phyloP scores from a whole-genome alignment of 2,329 filamentous ascomycete species.

The Delphinella strobiligena region DNA sequence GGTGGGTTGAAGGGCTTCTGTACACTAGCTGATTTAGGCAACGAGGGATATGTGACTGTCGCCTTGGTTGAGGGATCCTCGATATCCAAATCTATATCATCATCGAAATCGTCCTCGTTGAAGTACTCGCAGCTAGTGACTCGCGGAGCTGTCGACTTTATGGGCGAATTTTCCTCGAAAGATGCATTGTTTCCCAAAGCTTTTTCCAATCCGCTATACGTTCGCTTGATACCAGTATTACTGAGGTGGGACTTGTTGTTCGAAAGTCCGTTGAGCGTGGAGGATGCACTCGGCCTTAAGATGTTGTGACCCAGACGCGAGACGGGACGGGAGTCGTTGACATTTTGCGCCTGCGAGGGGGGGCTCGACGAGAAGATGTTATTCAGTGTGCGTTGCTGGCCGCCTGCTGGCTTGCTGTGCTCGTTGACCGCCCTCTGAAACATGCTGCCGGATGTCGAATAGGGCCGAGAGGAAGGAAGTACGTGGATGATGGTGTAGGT shows the following conservation, averaged over 20 bases:
- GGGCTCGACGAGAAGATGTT: slow-evolving; percentile 48
- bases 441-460: slow-evolving; percentile 19
- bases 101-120: slow-evolving; percentile 74
- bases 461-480: slow-evolving; percentile 10
- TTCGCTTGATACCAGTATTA: slow-evolving; percentile 29
- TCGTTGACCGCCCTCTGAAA: slow-evolving; percentile 28
- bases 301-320: slow-evolving; percentile 23
- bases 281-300: slow-evolving; percentile 18
- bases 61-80: slow-evolving; percentile 44
- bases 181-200: slow-evolving; percentile 24
- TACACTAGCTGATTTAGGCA: slow-evolving; percentile 21
- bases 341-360: slow-evolving; percentile 36
- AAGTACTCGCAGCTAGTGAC: slow-evolving; percentile 42
- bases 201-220: slow-evolving; percentile 35
- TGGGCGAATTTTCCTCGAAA: slow-evolving; percentile 27
- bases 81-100: slow-evolving; percentile 65
- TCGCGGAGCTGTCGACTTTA: slow-evolving; percentile 14
- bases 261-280: slow-evolving; percentile 15
- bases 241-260: slow-evolving; percentile 10
- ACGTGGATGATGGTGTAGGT: slow-evolving; percentile 6
- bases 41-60: slow-evolving; percentile 28
- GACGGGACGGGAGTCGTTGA: slow-evolving; percentile 23
- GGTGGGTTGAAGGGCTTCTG: no score
- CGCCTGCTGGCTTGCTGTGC: slow-evolving; percentile 23
- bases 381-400: slow-evolving; percentile 22